Evolutionary conservation across 805 yeast genomes (phyloP).

Genomic region (Saturnispora bothae): DNA sequence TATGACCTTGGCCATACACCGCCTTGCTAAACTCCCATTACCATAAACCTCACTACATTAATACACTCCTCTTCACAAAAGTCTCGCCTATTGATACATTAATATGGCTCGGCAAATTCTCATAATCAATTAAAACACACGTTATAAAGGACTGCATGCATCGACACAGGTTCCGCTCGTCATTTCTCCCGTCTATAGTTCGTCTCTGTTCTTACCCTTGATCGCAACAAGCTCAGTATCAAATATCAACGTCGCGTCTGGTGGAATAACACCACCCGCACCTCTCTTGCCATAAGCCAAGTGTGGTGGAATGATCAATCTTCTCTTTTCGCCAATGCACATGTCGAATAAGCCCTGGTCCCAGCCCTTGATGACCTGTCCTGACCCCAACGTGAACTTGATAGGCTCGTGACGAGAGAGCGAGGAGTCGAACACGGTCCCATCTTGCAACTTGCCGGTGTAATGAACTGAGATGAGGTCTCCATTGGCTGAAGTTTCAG

Average conservation of each 20-base stretch:
- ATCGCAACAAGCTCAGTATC: slow-evolving; percentile 55
- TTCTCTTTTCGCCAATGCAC: slow-evolving; percentile 86
- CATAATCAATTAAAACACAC: neutral
- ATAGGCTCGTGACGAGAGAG: slow-evolving; percentile 55
- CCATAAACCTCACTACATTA: too few relatives aligned
- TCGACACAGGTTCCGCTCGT: too few relatives aligned
- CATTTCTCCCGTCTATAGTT: slow-evolving; percentile 14
- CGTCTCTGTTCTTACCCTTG: slow-evolving; percentile 16
- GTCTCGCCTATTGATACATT: too few relatives aligned
- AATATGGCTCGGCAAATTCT: too few relatives aligned
- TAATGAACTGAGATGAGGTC: slow-evolving; percentile 71
- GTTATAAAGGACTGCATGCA: neutral
- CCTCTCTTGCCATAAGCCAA: slow-evolving; percentile 72
- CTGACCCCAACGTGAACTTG: slow-evolving; percentile 60
- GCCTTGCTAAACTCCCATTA: too few relatives aligned
- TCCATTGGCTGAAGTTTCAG: slow-evolving; percentile 47
- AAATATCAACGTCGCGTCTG: slow-evolving; percentile 61
- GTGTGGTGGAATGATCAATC: slow-evolving; percentile 65
- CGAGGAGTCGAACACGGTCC: slow-evolving; percentile 69
- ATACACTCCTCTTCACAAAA: too few relatives aligned
- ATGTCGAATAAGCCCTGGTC: slow-evolving; percentile 72
- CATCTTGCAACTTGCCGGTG: slow-evolving; percentile 58
- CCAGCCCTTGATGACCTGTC: slow-evolving; percentile 85
- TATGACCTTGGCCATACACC: too few relatives aligned
- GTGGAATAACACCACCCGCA: slow-evolving; percentile 61